phyloP scores from a whole-genome alignment of 495 filamentous ascomycete species.

The Talaromyces liani region DNA sequence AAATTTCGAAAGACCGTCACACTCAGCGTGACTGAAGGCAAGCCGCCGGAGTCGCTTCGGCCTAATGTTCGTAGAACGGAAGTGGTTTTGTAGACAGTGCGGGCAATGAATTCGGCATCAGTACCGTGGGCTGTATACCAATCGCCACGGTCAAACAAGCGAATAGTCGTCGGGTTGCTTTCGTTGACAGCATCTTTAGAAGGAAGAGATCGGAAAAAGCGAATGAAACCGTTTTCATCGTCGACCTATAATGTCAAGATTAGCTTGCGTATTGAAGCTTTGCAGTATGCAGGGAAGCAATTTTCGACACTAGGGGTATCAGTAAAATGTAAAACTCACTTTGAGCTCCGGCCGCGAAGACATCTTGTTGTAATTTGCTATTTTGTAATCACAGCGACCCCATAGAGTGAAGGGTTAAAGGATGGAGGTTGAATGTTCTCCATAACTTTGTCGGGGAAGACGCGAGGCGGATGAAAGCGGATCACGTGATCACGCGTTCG shows the following conservation, averaged over 20 bases:
- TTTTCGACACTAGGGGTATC: neutral
- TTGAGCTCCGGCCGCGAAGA: slow-evolving; percentile 87
- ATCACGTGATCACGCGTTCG: slow-evolving; percentile 25
- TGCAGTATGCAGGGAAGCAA: neutral
- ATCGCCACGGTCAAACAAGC: slow-evolving; percentile 90
- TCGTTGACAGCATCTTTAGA: slow-evolving; percentile 52
- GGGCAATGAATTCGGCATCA: slow-evolving; percentile 89
- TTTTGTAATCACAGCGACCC: neutral
- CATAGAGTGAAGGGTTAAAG: neutral
- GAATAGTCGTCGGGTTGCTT: slow-evolving; percentile 47
- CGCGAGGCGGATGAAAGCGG: slow-evolving; percentile 22
- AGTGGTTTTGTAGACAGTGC: slow-evolving; percentile 94
- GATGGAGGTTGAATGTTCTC: neutral
- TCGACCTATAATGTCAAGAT: slow-evolving; percentile 58
- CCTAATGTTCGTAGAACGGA: slow-evolving; percentile 89
- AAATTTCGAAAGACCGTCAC: slow-evolving; percentile 93
- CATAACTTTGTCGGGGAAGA: slow-evolving; percentile 10
- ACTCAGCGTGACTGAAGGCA: slow-evolving; percentile 90
- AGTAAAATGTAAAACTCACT: slow-evolving; percentile 36
- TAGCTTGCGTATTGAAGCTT: slow-evolving; percentile 4
- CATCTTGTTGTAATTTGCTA: slow-evolving; percentile 45
- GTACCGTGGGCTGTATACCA: slow-evolving; percentile 92
- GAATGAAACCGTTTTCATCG: slow-evolving; percentile 93
- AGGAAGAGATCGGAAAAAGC: slow-evolving; percentile 80
- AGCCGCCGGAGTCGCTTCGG: slow-evolving; percentile 67